A percentile compares a stretch with the other conserved stretches of the same genome.
These are phyloP conservation scores for Lodderomyces parapsilosis DNA, from an alignment of 1,139 yeast genomes.

Conservation along the genomic window DNA sequence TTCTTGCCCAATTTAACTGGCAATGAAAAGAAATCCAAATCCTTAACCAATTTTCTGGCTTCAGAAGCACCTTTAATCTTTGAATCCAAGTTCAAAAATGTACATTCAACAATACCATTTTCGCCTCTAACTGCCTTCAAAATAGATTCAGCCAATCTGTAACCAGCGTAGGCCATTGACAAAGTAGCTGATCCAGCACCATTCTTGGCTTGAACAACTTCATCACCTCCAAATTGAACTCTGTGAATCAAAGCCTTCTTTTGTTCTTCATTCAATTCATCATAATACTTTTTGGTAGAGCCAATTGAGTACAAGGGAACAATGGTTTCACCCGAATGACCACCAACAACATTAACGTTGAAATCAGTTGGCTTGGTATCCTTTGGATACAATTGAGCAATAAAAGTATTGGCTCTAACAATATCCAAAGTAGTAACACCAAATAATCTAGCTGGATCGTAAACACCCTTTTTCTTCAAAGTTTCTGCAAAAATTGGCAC, in stretches of 20 bases:
- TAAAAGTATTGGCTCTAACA: conserved; percentile 90
- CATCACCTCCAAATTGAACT: conserved; percentile 98
- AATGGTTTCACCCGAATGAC: conserved; percentile 98
- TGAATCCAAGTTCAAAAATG: conserved; percentile 55
- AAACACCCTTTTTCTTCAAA: conserved; percentile 79
- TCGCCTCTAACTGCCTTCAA: conserved; percentile 75
- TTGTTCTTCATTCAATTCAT: conserved; percentile 48
- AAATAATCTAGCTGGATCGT: conserved; percentile 87
- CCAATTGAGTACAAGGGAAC: conserved; percentile 82
- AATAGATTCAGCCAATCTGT: conserved; percentile 86
- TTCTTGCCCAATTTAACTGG: conserved; percentile 85
- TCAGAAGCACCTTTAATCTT: conserved; percentile 65
- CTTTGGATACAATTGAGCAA: conserved; percentile 57
- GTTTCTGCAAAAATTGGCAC: conserved; percentile 98
- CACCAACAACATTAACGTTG: conserved; percentile 86
- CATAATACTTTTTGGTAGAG: conserved; percentile 45
- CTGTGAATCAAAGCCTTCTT: conserved; percentile 80
- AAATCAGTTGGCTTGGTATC: conserved; percentile 67
- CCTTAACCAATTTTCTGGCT: conserved; percentile 69
- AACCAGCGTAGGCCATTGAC: conserved; percentile 99
- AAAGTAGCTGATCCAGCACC: conserved; percentile 99
- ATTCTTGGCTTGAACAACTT: conserved; percentile 96
- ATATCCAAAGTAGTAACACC: conserved; percentile 98
- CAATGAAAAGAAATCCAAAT: conserved; percentile 90
- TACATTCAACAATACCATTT: conserved; percentile 70